A percentile compares a stretch with the other conserved stretches of the same genome.
These are phyloP conservation scores for Dimargaris verticillata DNA, from an alignment of 192 early-diverging fungal species.

Conservation along the genomic window DNA sequence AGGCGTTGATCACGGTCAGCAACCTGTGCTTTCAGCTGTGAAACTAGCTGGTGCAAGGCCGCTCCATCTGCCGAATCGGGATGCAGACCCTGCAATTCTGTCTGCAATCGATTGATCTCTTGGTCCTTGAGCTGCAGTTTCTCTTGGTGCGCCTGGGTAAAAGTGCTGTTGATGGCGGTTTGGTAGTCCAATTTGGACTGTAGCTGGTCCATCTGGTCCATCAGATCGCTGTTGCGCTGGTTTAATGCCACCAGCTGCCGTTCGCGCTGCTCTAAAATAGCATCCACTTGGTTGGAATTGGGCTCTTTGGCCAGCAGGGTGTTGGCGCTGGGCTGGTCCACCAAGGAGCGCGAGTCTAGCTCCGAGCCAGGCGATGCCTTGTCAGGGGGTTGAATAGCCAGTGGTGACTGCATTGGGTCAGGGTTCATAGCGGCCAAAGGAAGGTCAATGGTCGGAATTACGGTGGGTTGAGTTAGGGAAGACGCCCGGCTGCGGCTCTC, in stretches of 20 bases:
- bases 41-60: conserved; percentile 21
- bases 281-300: neutral
- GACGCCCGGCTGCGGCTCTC: too few species aligned
- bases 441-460: neutral
- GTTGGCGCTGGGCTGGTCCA: neutral
- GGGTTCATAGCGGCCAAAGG: neutral
- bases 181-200: neutral
- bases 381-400: neutral
- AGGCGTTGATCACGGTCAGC: conserved; percentile 10
- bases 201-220: neutral
- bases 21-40: conserved; percentile 18
- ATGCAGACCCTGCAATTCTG: conserved; percentile 20
- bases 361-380: conserved; percentile 3
- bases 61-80: conserved; percentile 15
- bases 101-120: conserved; percentile 20
- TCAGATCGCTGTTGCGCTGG: neutral
- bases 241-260: neutral
- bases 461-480: too few species aligned
- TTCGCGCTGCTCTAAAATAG: neutral
- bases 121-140: neutral
- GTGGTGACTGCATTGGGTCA: too few species aligned
- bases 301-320: neutral
- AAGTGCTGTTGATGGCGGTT: too few species aligned
- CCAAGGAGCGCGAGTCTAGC: neutral
- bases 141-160: conserved; percentile 10